phyloP scores from a whole-genome alignment of 345 rosid species.

The Tarenaya hassleriana region DNA sequence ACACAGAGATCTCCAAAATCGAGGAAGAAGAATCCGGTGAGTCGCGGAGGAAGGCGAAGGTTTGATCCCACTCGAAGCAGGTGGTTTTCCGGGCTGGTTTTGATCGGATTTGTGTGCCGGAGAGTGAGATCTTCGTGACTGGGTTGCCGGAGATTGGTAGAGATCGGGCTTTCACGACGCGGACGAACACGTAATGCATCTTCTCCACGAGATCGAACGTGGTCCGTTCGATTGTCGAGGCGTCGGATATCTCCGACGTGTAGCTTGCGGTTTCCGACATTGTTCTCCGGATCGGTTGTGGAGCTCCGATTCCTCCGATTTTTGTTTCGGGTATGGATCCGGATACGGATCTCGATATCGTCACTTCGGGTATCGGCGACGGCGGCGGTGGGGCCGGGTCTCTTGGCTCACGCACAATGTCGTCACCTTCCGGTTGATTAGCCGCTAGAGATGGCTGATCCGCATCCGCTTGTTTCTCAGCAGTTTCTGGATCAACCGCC shows the following conservation, averaged over 20 bases:
- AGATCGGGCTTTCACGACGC: constrained; percentile 65
- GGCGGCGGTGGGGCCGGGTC: constrained; percentile 26
- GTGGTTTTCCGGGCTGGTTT: constrained; percentile 53
- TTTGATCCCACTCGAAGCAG: constrained; percentile 86
- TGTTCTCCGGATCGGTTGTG: constrained; percentile 44
- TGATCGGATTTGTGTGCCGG: constrained; percentile 42
- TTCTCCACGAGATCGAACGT: constrained; percentile 89
- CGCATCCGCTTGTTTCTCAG: constrained; percentile 12
- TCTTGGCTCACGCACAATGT: constrained; percentile 23
- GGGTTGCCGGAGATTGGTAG: constrained; percentile 70
- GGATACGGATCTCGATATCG: constrained; percentile 37
- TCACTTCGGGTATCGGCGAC: constrained; percentile 32
- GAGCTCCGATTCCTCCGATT: constrained; percentile 32
- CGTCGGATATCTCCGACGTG: constrained; percentile 51
- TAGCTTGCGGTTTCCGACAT: constrained; percentile 34
- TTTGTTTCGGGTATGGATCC: constrained; percentile 46
- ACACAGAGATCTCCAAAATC: constrained; percentile 56
- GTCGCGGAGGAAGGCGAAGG: constrained; percentile 77
- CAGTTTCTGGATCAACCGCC: constrained; percentile 22
- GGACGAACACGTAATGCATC: constrained; percentile 85
- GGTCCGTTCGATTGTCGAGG: constrained; percentile 52
- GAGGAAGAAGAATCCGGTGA: constrained; percentile 55
- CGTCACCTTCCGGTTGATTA: constrained; percentile 22
- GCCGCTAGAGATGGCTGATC: background rate
- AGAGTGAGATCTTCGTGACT: constrained; percentile 45